phyloP scores from a whole-genome alignment of 352 stramenopile species.

The Phytophthora ohioensis region DNA sequence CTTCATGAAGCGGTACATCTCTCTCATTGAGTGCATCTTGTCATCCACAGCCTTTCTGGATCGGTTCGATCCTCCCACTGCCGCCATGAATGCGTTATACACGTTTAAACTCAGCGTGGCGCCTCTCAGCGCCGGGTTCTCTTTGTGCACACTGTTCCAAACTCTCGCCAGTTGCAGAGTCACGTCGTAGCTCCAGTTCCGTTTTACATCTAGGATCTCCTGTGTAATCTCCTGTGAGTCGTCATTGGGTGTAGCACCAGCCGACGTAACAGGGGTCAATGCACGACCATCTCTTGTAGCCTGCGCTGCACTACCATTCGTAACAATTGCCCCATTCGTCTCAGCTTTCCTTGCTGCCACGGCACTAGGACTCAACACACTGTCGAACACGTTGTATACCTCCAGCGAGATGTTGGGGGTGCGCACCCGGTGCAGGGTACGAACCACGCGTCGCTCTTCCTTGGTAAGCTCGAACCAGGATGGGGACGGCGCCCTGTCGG shows the following conservation, averaged over 20 bases:
- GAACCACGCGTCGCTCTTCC: constrained; percentile 59
- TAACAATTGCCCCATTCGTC: not conserved
- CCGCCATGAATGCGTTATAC: constrained; percentile 60
- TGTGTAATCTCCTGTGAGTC: constrained; percentile 26
- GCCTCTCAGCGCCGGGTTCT: constrained; percentile 44
- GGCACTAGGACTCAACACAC: constrained; percentile 49
- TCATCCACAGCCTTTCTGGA: constrained; percentile 74
- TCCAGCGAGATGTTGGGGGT: constrained; percentile 69
- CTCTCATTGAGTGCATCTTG: constrained; percentile 83
- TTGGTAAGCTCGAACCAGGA: constrained; percentile 71
- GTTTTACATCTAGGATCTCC: constrained; percentile 54
- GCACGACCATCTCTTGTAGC: constrained; percentile 2
- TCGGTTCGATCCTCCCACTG: constrained; percentile 53
- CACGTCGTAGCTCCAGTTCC: constrained; percentile 70
- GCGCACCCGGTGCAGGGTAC: constrained; percentile 59
- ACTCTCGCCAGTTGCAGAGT: constrained; percentile 65
- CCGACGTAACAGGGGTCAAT: not conserved
- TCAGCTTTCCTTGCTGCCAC: constrained; percentile 20
- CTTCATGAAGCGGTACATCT: constrained; percentile 77
- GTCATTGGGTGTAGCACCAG: constrained; percentile 9
- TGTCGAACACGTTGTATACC: constrained; percentile 64
- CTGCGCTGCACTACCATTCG: not conserved
- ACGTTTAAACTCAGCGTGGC: constrained; percentile 60
- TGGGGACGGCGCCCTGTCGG: constrained; percentile 33
- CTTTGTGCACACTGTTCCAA: constrained; percentile 51